These are phyloP conservation scores for Ilex paraguariensis DNA, from an alignment of 305 asterid species.

Conservation along the genomic window DNA sequence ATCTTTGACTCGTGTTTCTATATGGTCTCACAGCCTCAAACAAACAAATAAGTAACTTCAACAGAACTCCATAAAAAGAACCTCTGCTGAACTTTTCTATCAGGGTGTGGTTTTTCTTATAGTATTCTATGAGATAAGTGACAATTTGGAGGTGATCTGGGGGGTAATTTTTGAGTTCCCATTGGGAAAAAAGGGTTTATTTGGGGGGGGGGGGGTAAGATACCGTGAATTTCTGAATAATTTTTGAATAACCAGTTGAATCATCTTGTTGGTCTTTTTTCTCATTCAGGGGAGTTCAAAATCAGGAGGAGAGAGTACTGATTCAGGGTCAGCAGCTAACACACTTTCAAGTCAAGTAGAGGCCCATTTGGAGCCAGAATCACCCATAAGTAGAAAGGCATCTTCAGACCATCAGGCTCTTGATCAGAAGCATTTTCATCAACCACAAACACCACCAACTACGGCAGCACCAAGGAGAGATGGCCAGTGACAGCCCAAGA, in stretches of 20 bases:
- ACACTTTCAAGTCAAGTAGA: constrained; percentile 36
- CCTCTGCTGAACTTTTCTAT: background rate
- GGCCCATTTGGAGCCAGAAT: constrained; percentile 39
- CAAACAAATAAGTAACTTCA: background rate
- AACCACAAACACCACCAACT: background rate
- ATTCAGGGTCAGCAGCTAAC: too few species aligned
- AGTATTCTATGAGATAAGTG: background rate
- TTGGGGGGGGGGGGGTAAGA: too few species aligned
- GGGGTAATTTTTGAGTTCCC: background rate
- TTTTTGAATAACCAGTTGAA: constrained; percentile 34
- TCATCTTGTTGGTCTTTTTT: constrained; percentile 11
- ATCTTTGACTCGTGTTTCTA: background rate
- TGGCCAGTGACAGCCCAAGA: too few species aligned
- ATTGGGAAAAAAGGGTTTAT: background rate
- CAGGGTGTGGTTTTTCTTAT: background rate
- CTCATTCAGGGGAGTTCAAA: constrained; percentile 65
- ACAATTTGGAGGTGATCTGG: background rate
- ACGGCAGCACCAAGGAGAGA: background rate
- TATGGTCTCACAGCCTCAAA: constrained; percentile 12
- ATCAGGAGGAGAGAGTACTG: constrained; percentile 71
- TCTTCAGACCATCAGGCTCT: constrained; percentile 24
- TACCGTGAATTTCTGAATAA: background rate
- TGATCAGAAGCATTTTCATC: constrained; percentile 6
- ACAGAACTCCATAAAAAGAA: background rate
- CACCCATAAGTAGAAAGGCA: constrained; percentile 30